Conservation (phyloP, 306 rosid species). For the Prunus davidiana region DNA sequence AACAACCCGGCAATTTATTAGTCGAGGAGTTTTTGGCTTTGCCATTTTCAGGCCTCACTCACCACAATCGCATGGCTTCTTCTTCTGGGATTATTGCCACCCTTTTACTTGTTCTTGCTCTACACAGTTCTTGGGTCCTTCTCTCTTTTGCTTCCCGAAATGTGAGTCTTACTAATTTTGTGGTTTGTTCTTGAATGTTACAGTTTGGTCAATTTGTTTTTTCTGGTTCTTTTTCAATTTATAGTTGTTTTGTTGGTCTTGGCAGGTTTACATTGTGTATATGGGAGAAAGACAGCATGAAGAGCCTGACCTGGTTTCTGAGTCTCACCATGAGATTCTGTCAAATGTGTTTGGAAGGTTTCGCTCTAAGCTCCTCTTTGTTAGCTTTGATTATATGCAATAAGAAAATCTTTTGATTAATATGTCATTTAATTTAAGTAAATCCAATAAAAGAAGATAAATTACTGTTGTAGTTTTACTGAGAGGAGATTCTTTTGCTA, state of each 20-base stretch:
- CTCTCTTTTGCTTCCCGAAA: slow-evolving; percentile 37
- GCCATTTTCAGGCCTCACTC: background rate
- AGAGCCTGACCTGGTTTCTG: slow-evolving; percentile 40
- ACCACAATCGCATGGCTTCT: slow-evolving; percentile 32
- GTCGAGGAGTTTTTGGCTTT: background rate
- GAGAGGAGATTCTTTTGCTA: background rate
- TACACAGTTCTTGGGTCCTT: slow-evolving; percentile 25
- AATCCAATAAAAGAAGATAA: background rate
- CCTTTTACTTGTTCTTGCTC: slow-evolving; percentile 24
- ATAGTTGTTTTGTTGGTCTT: slow-evolving; percentile 7
- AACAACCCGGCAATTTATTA: background rate
- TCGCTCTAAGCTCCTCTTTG: background rate
- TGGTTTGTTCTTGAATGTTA: background rate
- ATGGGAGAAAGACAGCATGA: slow-evolving; percentile 42
- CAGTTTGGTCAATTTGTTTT: background rate
- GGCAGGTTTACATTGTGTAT: slow-evolving; percentile 59
- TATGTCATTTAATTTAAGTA: background rate
- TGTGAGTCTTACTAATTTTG: slow-evolving; percentile 28
- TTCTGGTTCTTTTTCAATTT: background rate
- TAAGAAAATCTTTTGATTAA: background rate
- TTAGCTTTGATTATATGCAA: background rate
- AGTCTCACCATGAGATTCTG: slow-evolving; percentile 50
- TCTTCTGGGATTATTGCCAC: slow-evolving; percentile 22
- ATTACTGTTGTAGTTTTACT: background rate
- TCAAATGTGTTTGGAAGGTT: slow-evolving; percentile 56